A percentile compares a stretch with the other conserved stretches of the same genome.
phyloP scores from a whole-genome alignment of 371 early-diverging fungal species.

The Lichtheimia hyalospora region DNA sequence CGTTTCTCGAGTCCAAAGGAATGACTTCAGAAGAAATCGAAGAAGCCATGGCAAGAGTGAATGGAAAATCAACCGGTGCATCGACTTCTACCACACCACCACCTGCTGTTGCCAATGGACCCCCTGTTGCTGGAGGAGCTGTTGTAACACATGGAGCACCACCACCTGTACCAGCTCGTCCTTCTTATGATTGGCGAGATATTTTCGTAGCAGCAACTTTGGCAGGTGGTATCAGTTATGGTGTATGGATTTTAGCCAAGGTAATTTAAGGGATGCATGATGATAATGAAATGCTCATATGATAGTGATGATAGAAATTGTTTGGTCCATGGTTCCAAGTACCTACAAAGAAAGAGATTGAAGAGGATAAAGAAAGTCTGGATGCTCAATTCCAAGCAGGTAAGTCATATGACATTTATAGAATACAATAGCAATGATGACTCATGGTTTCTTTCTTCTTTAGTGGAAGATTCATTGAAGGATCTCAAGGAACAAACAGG shows the following conservation, averaged over 20 bases:
- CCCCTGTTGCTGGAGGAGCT: conserved; percentile 3
- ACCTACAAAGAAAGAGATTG: conserved; percentile 68
- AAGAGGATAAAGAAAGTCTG: conserved; percentile 72
- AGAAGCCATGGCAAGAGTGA: conserved; percentile 77
- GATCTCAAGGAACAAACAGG: conserved; percentile 65
- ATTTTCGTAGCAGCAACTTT: conserved; percentile 87
- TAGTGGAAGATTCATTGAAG: conserved; percentile 54
- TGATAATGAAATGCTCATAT: too few relatives aligned
- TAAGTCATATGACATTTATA: conserved; percentile 9
- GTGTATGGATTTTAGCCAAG: conserved; percentile 78
- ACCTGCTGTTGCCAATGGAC: conserved; percentile 20
- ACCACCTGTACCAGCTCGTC: conserved; percentile 70
- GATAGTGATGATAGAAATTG: conserved; percentile 46
- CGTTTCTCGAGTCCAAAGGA: conserved; percentile 96
- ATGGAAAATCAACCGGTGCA: conserved; percentile 35
- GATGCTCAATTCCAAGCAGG: conserved; percentile 73
- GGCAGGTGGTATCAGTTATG: conserved; percentile 87
- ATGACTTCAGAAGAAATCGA: conserved; percentile 92
- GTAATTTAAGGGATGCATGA: conserved; percentile 34
- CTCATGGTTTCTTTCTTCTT: neutral
- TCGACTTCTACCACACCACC: conserved; percentile 23
- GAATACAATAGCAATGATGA: neutral
- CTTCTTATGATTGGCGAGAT: conserved; percentile 90
- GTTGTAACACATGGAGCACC: conserved; percentile 19
- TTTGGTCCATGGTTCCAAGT: conserved; percentile 71